These are phyloP conservation scores for Apophysomyces trapeziformis DNA, from an alignment of 371 early-diverging fungal genomes.

Conservation along the genomic window DNA sequence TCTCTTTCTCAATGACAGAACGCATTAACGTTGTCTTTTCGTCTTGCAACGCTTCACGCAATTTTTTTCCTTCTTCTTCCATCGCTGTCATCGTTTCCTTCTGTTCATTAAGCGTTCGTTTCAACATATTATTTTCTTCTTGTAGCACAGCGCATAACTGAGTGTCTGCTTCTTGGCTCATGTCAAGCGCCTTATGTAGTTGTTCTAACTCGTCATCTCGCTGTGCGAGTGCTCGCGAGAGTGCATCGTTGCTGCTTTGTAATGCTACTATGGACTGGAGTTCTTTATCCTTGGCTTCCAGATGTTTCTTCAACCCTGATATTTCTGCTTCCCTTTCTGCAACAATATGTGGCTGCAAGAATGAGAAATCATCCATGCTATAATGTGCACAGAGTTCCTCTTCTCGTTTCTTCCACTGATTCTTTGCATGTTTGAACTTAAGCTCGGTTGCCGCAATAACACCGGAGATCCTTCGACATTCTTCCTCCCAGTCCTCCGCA, in stretches of 20 bases:
- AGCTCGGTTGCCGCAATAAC: background rate
- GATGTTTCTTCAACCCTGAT: background rate
- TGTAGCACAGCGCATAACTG: background rate
- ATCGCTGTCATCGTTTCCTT: background rate
- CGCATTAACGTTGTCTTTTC: background rate
- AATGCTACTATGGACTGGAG: too few relatives aligned
- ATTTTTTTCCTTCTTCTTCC: background rate
- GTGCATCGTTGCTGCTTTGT: background rate
- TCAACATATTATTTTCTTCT: background rate
- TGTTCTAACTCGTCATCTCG: background rate
- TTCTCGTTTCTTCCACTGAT: background rate
- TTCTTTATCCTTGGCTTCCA: background rate
- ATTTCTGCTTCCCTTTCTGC: constrained; percentile 2
- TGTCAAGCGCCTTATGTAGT: background rate
- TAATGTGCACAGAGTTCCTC: background rate
- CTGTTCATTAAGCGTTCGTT: background rate
- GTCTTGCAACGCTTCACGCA: background rate
- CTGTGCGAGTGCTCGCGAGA: background rate
- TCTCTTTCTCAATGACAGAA: too few relatives aligned
- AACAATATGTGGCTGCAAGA: background rate
- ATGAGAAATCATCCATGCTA: background rate
- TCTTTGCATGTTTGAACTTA: background rate
- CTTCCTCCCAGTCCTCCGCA: constrained; percentile 5
- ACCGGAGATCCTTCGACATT: background rate
- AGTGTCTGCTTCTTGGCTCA: background rate